Conservation (phyloP, 495 filamentous ascomycete species). For the Chaetomium fimeti region DNA sequence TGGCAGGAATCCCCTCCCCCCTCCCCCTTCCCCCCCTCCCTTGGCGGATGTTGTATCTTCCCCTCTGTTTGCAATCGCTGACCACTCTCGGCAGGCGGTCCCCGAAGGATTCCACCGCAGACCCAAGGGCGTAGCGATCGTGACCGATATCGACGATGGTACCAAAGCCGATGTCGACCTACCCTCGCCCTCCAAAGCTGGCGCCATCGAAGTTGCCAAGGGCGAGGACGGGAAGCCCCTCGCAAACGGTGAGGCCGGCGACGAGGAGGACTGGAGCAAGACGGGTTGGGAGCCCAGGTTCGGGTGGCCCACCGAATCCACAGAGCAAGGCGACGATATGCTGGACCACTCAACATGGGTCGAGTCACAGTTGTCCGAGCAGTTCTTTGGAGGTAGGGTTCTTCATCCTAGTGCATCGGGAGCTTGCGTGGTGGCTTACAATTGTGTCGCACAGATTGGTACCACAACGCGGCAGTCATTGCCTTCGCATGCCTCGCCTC, state of each 20-base stretch:
- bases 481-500: slow-evolving; percentile 87
- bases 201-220: slow-evolving; percentile 50
- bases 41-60: not conserved
- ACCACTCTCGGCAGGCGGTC: slow-evolving; percentile 38
- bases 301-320: slow-evolving; percentile 56
- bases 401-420: not conserved
- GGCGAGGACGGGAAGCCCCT: slow-evolving; percentile 48
- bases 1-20: slow-evolving; percentile 27
- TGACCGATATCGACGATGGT: slow-evolving; percentile 71
- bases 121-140: slow-evolving; percentile 65
- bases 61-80: slow-evolving; percentile 14
- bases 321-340: slow-evolving; percentile 60
- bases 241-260: slow-evolving; percentile 50
- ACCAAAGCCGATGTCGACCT: slow-evolving; percentile 72
- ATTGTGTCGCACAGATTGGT: slow-evolving; percentile 74
- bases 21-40: slow-evolving; percentile 10
- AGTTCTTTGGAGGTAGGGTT: slow-evolving; percentile 79
- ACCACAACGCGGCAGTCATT: slow-evolving; percentile 91
- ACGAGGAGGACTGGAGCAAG: slow-evolving; percentile 61
- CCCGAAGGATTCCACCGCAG: slow-evolving; percentile 64
- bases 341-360: slow-evolving; percentile 85
- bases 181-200: slow-evolving; percentile 68
- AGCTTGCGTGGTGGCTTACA: slow-evolving; percentile 4
- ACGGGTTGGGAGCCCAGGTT: slow-evolving; percentile 90
- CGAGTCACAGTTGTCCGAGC: slow-evolving; percentile 81